Evolutionary conservation across 139 green algal genomes (phyloP).

Genomic region (Trebouxia sp.): DNA sequence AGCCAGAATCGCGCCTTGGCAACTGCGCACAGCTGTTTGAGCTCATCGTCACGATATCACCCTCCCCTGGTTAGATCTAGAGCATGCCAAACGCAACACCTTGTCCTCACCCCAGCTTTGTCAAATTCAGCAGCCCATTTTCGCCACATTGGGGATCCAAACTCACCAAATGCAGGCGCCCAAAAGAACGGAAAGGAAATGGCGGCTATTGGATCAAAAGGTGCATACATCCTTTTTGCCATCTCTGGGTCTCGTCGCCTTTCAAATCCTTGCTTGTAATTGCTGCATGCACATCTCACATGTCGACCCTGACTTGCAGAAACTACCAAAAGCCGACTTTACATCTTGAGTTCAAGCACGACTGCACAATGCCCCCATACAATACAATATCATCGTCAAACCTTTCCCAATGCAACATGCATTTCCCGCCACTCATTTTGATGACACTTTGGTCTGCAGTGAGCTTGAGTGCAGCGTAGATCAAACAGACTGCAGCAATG

Average conservation of each 20-base stretch:
- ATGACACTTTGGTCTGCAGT: no score
- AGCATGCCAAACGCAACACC: conserved; percentile 28
- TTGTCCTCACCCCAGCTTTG: neutral
- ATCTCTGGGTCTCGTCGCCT: neutral
- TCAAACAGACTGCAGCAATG: no score
- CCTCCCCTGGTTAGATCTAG: conserved; percentile 8
- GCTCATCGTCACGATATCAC: neutral
- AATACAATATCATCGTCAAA: no score
- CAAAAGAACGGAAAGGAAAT: conserved; percentile 54
- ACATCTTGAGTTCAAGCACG: no score
- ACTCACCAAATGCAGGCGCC: conserved; percentile 46
- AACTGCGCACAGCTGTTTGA: no score
- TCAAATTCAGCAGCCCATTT: conserved; percentile 18
- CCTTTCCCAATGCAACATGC: neutral
- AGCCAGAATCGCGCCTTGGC: no score
- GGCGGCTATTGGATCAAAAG: conserved; percentile 37
- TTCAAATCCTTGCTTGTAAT: conserved; percentile 29
- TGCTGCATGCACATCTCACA: conserved; percentile 20
- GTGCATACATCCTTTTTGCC: conserved; percentile 13
- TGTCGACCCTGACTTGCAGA: no score
- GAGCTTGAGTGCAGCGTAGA: no score
- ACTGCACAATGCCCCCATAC: neutral
- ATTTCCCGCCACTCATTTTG: no score
- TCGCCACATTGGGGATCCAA: conserved; percentile 27
- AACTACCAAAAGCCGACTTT: no score